Evolutionary conservation across 805 yeast genomes (phyloP).

Genomic region (Saccharomycopsis fodiens): DNA sequence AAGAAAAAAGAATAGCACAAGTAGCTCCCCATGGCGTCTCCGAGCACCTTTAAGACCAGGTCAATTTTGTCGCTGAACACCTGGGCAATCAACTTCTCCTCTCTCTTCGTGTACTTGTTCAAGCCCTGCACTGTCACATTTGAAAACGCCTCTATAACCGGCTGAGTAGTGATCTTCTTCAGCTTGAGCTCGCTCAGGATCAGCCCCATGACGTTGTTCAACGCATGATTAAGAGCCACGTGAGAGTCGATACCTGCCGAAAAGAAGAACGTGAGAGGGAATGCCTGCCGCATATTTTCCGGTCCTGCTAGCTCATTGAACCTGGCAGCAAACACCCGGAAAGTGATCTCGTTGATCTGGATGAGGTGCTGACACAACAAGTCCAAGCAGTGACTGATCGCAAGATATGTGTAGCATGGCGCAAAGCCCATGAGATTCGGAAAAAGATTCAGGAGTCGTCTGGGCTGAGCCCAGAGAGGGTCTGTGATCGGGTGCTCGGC

Average conservation of each 20-base stretch:
- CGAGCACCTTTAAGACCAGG: neutral
- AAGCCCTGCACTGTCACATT: neutral
- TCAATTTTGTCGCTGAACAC: neutral
- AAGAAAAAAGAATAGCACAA: neutral
- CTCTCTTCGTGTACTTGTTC: conserved; percentile 8
- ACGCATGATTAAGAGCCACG: neutral
- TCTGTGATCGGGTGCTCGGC: too few relatives aligned
- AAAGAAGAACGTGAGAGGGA: neutral
- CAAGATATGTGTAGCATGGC: neutral
- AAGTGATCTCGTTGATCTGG: neutral
- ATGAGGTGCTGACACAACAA: neutral
- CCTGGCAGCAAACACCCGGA: neutral
- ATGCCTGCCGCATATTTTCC: neutral
- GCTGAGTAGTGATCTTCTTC: neutral
- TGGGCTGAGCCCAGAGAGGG: too few relatives aligned
- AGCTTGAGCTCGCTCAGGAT: neutral
- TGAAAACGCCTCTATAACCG: neutral
- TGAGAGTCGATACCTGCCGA: neutral
- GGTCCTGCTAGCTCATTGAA: neutral
- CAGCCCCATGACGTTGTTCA: neutral
- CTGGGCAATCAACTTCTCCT: conserved; percentile 3
- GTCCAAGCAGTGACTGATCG: neutral
- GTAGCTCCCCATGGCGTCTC: neutral
- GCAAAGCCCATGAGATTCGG: neutral
- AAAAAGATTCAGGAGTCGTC: too few relatives aligned